Evolutionary conservation across 495 filamentous ascomycete species (phyloP).

Genomic region (Halenospora varia): DNA sequence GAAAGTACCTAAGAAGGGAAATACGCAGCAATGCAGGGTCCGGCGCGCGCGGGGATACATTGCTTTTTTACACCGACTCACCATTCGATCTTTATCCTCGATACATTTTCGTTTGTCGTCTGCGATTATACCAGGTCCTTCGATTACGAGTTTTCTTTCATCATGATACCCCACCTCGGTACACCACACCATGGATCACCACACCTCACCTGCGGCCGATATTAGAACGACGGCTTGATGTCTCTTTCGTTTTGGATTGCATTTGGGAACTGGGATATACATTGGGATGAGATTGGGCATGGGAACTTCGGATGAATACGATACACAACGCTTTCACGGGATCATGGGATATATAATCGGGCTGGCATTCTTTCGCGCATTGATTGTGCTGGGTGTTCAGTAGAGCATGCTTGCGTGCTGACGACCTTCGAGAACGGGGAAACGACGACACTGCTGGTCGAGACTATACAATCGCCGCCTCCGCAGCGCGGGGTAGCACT

Average conservation of each 20-base stretch:
- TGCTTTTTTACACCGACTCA: conserved; percentile 13
- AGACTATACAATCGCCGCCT: conserved; percentile 16
- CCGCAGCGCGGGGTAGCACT: conserved; percentile 16
- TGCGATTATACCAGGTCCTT: conserved; percentile 15
- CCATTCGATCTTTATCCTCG: conserved; percentile 18
- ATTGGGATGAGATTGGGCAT: background rate
- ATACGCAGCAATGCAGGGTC: conserved; percentile 31
- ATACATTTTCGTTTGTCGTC: conserved; percentile 19
- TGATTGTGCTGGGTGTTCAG: conserved; percentile 10
- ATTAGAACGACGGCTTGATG: conserved; percentile 23
- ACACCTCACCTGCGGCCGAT: conserved; percentile 9
- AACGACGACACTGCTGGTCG: background rate
- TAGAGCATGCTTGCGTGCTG: conserved; percentile 25
- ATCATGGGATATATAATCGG: conserved; percentile 20
- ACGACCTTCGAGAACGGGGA: conserved; percentile 16
- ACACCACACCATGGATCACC: background rate
- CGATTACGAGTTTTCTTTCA: conserved; percentile 8
- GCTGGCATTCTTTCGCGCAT: conserved; percentile 17
- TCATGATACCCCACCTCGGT: conserved; percentile 8
- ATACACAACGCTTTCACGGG: background rate
- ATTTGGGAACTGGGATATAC: conserved; percentile 1
- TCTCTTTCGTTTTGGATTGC: conserved; percentile 22
- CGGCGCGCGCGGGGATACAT: conserved; percentile 23
- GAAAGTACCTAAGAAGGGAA: conserved; percentile 24
- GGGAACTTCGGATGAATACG: conserved; percentile 11